Conservation (phyloP, 345 rosid species). For the Corymbia maculata region DNA sequence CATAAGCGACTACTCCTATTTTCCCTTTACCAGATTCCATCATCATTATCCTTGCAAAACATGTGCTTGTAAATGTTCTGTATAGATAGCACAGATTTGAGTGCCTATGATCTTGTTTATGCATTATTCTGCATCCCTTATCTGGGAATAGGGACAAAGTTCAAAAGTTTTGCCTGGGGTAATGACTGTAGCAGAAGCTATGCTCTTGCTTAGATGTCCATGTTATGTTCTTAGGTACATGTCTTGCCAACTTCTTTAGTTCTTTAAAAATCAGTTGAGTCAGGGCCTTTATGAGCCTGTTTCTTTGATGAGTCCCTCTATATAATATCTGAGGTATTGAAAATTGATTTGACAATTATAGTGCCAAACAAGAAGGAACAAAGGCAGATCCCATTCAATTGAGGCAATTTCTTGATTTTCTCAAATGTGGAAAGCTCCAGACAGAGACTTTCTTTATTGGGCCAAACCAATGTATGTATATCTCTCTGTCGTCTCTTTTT, state of each 20-base stretch:
- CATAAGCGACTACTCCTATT: not conserved
- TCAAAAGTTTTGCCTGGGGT: not conserved
- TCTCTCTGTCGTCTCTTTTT: not conserved
- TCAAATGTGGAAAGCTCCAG: slow-evolving; percentile 58
- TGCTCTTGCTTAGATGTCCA: not conserved
- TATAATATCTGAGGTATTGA: not conserved
- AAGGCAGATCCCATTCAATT: slow-evolving; percentile 47
- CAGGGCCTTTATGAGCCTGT: not conserved
- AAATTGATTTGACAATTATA: slow-evolving; percentile 5
- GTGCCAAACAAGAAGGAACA: slow-evolving; percentile 69
- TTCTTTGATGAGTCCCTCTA: not conserved
- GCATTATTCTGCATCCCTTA: not conserved
- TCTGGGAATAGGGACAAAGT: not conserved
- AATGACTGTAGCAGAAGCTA: not conserved
- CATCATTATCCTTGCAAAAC: not conserved
- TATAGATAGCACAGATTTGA: not conserved
- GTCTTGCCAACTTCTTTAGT: not conserved
- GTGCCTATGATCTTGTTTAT: not conserved
- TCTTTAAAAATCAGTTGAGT: not conserved
- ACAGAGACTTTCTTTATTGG: slow-evolving; percentile 64
- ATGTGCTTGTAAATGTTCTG: not conserved
- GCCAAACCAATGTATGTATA: slow-evolving; percentile 47
- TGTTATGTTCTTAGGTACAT: not conserved
- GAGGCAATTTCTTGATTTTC: slow-evolving; percentile 48
- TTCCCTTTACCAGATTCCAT: not conserved